These are phyloP conservation scores for Ananas comosus DNA, from an alignment of 176 grass and related monocot genomes.

Conservation along the genomic window DNA sequence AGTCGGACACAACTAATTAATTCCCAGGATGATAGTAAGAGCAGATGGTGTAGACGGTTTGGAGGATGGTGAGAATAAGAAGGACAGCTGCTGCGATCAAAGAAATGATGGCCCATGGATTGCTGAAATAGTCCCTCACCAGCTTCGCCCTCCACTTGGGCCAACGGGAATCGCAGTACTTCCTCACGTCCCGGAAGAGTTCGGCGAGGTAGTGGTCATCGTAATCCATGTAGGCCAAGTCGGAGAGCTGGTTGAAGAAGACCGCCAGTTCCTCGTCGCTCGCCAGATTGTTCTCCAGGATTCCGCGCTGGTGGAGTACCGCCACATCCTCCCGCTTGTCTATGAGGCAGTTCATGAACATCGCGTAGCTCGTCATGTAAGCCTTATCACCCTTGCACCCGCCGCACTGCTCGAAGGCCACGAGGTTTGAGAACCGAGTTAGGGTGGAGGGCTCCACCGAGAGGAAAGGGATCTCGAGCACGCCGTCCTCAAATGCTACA, in stretches of 20 bases:
- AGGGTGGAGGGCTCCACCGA: not conserved
- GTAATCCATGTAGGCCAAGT: not conserved
- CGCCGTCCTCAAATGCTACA: not conserved
- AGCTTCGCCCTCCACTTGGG: not conserved
- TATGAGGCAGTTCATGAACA: constrained; percentile 3
- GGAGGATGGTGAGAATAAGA: constrained; percentile 5
- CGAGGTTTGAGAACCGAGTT: not conserved
- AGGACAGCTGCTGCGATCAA: not conserved
- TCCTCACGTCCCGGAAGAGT: not conserved
- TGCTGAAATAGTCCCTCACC: constrained; percentile 15
- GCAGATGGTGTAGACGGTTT: not conserved
- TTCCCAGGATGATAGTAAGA: not conserved
- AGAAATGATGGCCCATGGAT: constrained; percentile 17
- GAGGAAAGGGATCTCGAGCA: not conserved
- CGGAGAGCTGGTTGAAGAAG: constrained; percentile 14
- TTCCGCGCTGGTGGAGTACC: not conserved
- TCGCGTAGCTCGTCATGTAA: not conserved
- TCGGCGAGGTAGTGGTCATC: not conserved
- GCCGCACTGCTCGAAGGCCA: not conserved
- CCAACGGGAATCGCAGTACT: not conserved
- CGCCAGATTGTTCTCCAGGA: not conserved
- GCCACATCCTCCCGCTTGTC: not conserved
- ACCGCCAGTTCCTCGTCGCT: not conserved
- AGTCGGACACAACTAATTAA: no score
- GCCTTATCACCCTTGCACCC: no score